Percentiles rank a stretch among this genome's conserved stretches.
phyloP scores from a whole-genome alignment of 73 alveolate genomes.

The Effrenium voratum region DNA sequence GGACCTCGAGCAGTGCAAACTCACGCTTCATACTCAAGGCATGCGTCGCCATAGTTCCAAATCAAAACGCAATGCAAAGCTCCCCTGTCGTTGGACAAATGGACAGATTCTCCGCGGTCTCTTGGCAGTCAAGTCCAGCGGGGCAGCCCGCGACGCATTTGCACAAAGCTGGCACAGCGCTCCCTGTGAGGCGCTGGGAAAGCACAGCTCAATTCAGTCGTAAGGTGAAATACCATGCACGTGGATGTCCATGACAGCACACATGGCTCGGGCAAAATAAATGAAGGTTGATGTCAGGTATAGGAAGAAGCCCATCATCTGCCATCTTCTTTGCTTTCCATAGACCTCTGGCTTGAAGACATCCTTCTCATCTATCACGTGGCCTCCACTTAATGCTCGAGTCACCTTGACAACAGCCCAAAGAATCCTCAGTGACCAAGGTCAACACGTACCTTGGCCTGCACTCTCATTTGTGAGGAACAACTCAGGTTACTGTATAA shows the following conservation, averaged over 20 bases:
- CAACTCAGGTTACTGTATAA: too few relatives aligned
- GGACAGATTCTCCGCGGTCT: too few relatives aligned
- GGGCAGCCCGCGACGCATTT: too few relatives aligned
- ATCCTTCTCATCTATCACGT: slow-evolving; percentile 49
- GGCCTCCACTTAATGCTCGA: neutral
- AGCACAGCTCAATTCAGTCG: slow-evolving; percentile 21
- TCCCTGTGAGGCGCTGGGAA: too few relatives aligned
- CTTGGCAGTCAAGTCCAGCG: too few relatives aligned
- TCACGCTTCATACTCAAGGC: neutral
- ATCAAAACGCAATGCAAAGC: too few relatives aligned
- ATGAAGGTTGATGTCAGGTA: slow-evolving; percentile 42
- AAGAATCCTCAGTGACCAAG: neutral
- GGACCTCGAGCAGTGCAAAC: neutral
- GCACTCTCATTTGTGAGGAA: too few relatives aligned
- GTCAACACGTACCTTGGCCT: neutral
- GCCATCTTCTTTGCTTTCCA: slow-evolving; percentile 39
- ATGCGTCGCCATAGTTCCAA: too few relatives aligned
- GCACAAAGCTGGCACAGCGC: too few relatives aligned
- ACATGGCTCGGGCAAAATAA: slow-evolving; percentile 69
- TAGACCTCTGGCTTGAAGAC: slow-evolving; percentile 61
- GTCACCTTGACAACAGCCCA: neutral
- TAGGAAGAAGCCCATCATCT: slow-evolving; percentile 58
- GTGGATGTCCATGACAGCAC: slow-evolving; percentile 66
- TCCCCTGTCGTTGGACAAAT: too few relatives aligned
- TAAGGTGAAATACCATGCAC: slow-evolving; percentile 72